Conservation (phyloP, 1,139 yeast genomes). For the Diutina siamensis region DNA sequence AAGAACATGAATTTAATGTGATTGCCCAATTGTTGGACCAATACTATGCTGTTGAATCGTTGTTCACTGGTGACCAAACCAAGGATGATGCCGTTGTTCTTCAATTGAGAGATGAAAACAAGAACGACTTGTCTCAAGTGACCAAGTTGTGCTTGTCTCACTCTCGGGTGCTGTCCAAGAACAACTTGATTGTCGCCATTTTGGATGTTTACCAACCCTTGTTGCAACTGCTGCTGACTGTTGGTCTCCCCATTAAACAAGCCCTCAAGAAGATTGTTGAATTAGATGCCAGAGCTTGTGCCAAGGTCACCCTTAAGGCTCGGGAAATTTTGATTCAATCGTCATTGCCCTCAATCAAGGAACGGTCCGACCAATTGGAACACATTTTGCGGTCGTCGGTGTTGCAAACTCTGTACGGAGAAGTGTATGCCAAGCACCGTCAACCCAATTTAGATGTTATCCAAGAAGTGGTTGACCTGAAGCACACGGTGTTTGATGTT, state of each 20-base stretch:
- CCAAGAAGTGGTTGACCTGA: conserved; percentile 89
- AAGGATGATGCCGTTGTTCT: conserved; percentile 84
- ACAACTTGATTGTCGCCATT: conserved; percentile 77
- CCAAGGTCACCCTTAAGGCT: conserved; percentile 92
- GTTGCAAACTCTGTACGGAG: conserved; percentile 82
- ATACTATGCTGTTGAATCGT: conserved; percentile 65
- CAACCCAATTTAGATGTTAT: conserved; percentile 73
- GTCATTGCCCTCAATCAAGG: conserved; percentile 89
- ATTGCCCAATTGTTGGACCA: conserved; percentile 59
- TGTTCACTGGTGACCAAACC: conserved; percentile 62
- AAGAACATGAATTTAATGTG: conserved; percentile 72
- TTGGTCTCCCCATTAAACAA: conserved; percentile 60
- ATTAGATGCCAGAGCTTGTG: conserved; percentile 78
- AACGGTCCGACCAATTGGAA: conserved; percentile 93
- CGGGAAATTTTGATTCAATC: conserved; percentile 94
- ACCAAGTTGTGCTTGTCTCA: conserved; percentile 72
- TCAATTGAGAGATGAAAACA: conserved; percentile 77
- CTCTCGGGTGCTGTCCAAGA: conserved; percentile 87
- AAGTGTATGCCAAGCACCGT: conserved; percentile 61
- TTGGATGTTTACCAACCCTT: conserved; percentile 71
- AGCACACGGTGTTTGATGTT: conserved; percentile 92
- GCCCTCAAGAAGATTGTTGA: conserved; percentile 73
- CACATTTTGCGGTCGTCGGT: conserved; percentile 90
- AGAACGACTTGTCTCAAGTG: conserved; percentile 64
- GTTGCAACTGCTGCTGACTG: conserved; percentile 53